A percentile compares a stretch with the other conserved stretches of the same genome.
Conservation (phyloP, 108 stramenopile genomes). For the Pseudonitzschia pungens region DNA sequence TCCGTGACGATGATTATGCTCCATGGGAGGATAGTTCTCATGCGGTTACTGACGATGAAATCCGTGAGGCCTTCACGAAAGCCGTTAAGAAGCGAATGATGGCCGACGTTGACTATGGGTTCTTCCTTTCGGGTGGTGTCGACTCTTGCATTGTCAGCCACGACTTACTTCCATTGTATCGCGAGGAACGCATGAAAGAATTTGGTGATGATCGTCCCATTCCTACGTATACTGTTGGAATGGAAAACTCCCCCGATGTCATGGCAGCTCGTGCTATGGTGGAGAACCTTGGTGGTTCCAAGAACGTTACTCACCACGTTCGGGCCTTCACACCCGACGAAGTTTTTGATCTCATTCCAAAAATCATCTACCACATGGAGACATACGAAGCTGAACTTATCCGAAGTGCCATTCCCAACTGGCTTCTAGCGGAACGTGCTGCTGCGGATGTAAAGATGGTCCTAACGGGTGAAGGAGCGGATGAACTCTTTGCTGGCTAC, state of each 20-base stretch:
- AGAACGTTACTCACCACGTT: slow-evolving; percentile 52
- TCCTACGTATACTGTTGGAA: slow-evolving; percentile 68
- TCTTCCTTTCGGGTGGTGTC: slow-evolving; percentile 74
- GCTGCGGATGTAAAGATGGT: slow-evolving; percentile 80
- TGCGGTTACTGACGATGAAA: slow-evolving; percentile 54
- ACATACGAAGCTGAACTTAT: slow-evolving; percentile 82
- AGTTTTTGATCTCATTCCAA: slow-evolving; percentile 75
- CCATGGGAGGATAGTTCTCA: slow-evolving; percentile 54
- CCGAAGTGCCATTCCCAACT: slow-evolving; percentile 75
- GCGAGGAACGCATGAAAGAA: slow-evolving; percentile 27
- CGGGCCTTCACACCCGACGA: slow-evolving; percentile 66
- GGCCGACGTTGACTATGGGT: slow-evolving; percentile 79
- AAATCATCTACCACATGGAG: slow-evolving; percentile 83
- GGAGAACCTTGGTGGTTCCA: slow-evolving; percentile 57
- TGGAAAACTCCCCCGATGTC: slow-evolving; percentile 76
- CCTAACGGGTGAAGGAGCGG: slow-evolving; percentile 71
- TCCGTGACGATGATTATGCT: slow-evolving; percentile 56
- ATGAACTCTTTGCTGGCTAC: slow-evolving; percentile 79
- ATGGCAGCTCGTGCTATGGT: slow-evolving; percentile 74
- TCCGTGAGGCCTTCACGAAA: slow-evolving; percentile 54
- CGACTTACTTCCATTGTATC: slow-evolving; percentile 59
- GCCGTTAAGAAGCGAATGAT: slow-evolving; percentile 74
- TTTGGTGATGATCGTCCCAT: slow-evolving; percentile 67
- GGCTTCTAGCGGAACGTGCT: slow-evolving; percentile 71
- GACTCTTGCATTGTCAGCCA: slow-evolving; percentile 73